A percentile compares a stretch with the other conserved stretches of the same genome.
These are phyloP conservation scores for Lagenaria siceraria DNA, from an alignment of 306 rosid species.

Conservation along the genomic window DNA sequence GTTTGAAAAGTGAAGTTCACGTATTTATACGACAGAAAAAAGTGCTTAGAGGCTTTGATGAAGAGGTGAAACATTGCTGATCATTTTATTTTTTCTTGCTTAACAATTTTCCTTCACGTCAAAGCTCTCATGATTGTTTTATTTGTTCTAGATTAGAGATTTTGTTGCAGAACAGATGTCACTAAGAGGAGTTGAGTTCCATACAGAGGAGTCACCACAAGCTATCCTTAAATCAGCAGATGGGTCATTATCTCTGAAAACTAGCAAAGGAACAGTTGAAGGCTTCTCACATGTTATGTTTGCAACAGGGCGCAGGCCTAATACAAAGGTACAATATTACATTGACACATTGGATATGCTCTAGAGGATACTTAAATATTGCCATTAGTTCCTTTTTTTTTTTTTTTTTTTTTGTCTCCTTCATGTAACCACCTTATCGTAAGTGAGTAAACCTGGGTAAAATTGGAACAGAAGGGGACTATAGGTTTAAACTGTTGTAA, in stretches of 20 bases:
- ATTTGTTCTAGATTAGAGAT: slow-evolving; percentile 62
- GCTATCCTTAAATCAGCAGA: slow-evolving; percentile 63
- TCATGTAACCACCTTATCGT: neutral
- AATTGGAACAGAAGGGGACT: neutral
- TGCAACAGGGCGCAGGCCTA: slow-evolving; percentile 94
- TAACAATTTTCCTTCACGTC: neutral
- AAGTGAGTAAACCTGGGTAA: neutral
- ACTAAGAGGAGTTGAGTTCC: slow-evolving; percentile 74
- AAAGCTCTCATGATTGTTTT: neutral
- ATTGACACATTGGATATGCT: neutral
- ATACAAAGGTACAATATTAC: slow-evolving; percentile 49
- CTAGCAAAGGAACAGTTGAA: slow-evolving; percentile 65
- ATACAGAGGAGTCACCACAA: slow-evolving; percentile 72
- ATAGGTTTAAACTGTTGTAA: neutral
- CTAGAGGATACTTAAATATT: neutral
- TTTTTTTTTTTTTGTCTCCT: neutral
- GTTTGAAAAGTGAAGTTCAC: slow-evolving; percentile 66
- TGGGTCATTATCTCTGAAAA: slow-evolving; percentile 79
- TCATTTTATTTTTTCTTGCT: neutral
- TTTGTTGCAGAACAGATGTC: slow-evolving; percentile 79
- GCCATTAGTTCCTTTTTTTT: neutral
- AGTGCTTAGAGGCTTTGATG: slow-evolving; percentile 92
- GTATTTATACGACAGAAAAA: slow-evolving; percentile 79
- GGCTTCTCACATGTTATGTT: slow-evolving; percentile 94
- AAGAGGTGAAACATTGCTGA: slow-evolving; percentile 50